phyloP scores from a whole-genome alignment of 2,329 filamentous ascomycete genomes.

The Talaromyces sp. region DNA sequence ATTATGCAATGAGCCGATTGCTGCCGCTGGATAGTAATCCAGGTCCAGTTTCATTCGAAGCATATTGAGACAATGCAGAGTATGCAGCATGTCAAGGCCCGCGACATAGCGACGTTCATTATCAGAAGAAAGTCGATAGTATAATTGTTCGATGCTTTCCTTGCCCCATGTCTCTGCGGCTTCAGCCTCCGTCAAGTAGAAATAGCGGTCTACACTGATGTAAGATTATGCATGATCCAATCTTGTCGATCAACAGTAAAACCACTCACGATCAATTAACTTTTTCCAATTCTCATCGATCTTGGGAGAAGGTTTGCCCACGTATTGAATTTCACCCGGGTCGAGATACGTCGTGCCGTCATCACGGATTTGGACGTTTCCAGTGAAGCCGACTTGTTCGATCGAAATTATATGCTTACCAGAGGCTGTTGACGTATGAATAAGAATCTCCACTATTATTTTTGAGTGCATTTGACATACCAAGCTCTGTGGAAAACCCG shows the following conservation, averaged over 20 bases:
- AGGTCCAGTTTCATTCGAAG: background rate
- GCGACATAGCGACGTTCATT: background rate
- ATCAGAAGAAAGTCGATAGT: background rate
- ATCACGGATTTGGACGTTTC: too few species aligned
- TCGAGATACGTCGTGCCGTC: too few species aligned
- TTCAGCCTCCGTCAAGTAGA: background rate
- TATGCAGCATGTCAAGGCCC: background rate
- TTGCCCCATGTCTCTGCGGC: background rate
- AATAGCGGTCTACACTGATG: background rate
- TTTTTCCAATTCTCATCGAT: background rate
- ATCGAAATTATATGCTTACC: too few species aligned
- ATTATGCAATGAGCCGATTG: background rate
- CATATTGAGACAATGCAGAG: background rate
- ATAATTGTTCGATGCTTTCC: too few species aligned
- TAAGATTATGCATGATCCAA: background rate
- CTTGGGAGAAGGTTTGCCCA: conserved; percentile 1
- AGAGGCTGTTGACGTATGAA: too few species aligned
- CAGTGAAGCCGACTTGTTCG: too few species aligned
- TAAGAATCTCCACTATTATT: too few species aligned
- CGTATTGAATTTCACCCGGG: background rate
- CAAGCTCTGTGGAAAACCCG: too few species aligned
- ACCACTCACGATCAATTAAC: background rate
- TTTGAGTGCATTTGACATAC: too few species aligned
- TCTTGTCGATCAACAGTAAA: too few species aligned
- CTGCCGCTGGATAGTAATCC: background rate